Percentiles rank a stretch among this genome's conserved stretches.
phyloP scores from a whole-genome alignment of 1,139 yeast genomes.

The Yamadazyma spencermartinsiae region DNA sequence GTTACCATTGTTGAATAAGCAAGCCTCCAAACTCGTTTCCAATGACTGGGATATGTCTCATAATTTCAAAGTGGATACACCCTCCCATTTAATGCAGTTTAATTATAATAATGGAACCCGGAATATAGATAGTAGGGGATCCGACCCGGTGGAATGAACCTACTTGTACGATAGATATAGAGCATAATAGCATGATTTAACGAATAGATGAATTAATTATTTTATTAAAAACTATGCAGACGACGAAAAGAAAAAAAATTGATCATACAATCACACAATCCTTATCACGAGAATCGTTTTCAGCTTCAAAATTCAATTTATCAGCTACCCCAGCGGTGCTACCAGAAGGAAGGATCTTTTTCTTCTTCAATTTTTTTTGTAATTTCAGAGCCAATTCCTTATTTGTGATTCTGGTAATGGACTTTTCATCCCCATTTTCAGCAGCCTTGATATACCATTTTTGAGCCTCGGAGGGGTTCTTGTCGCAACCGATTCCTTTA shows the following conservation, averaged over 20 bases:
- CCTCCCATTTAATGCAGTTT: constrained; percentile 19
- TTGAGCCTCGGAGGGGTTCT: constrained; percentile 58
- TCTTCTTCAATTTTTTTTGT: constrained; percentile 31
- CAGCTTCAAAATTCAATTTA: constrained; percentile 9
- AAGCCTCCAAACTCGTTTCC: constrained; percentile 22
- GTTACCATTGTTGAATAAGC: constrained; percentile 35
- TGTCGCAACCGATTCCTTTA: constrained; percentile 82
- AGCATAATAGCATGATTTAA: constrained; percentile 16
- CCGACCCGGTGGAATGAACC: constrained; percentile 27
- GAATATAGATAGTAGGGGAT: constrained; percentile 27
- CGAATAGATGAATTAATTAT: constrained; percentile 8
- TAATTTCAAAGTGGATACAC: constrained; percentile 10
- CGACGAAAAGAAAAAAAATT: constrained; percentile 2
- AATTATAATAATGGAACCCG: constrained; percentile 17
- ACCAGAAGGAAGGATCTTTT: constrained; percentile 9
- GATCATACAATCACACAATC: constrained; percentile 44
- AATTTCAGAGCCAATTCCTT: constrained; percentile 32
- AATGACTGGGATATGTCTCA: constrained; percentile 6
- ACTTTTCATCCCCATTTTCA: constrained; percentile 68
- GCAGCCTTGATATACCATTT: constrained; percentile 80
- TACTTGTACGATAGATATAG: background rate
- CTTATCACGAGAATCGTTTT: constrained; percentile 33
- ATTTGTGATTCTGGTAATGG: constrained; percentile 42
- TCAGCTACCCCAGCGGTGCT: constrained; percentile 7
- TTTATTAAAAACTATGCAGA: background rate